These are phyloP conservation scores for Massariosphaeria phaeospora DNA, from an alignment of 495 filamentous ascomycete species.

Conservation along the genomic window DNA sequence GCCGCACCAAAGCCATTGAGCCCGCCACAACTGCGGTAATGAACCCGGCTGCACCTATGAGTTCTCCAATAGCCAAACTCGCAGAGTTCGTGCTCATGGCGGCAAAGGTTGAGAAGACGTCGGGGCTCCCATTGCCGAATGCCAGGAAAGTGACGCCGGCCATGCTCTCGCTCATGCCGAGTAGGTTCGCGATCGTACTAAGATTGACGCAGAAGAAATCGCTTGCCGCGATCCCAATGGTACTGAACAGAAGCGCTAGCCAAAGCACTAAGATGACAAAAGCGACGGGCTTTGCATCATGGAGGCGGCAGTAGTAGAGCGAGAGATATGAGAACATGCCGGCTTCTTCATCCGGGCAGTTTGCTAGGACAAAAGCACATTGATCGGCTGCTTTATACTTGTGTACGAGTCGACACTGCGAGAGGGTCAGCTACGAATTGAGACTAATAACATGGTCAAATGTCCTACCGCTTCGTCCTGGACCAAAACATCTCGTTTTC, in stretches of 20 bases:
- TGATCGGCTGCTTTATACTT: conserved; percentile 66
- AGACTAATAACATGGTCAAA: neutral
- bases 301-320: conserved; percentile 83
- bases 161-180: conserved; percentile 93
- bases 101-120: conserved; percentile 97
- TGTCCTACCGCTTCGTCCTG: conserved; percentile 30
- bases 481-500: conserved; percentile 1
- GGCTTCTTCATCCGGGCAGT: conserved; percentile 86
- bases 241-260: conserved; percentile 89
- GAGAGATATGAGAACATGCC: conserved; percentile 84
- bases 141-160: conserved; percentile 95
- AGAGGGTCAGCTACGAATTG: neutral
- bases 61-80: conserved; percentile 89
- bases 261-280: conserved; percentile 73
- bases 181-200: conserved; percentile 77
- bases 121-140: conserved; percentile 97
- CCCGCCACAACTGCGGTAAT: conserved; percentile 96
- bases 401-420: conserved; percentile 79
- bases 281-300: conserved; percentile 64
- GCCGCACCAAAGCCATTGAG: conserved; percentile 93
- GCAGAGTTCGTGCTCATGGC: conserved; percentile 96
- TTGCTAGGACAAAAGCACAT: conserved; percentile 75
- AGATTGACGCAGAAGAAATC: conserved; percentile 98
- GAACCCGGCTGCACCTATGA: conserved; percentile 92
- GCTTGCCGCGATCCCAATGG: conserved; percentile 96